Conservation (phyloP, 176 grass and related monocot species). For the Juncus inflexus region DNA sequence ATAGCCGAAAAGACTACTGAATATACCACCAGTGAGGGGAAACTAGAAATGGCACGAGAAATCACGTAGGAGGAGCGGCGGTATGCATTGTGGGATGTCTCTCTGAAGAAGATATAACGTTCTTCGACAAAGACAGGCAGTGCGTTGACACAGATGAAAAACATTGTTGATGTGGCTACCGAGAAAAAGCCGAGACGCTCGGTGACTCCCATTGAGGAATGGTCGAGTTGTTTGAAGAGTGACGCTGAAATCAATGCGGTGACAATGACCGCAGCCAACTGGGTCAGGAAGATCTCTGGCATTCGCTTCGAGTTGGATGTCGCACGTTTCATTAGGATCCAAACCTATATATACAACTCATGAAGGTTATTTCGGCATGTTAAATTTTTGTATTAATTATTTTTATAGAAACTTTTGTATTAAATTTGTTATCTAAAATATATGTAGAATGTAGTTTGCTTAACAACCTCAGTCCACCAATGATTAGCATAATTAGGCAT, state of each 20-base stretch:
- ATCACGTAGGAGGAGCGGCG: conserved; percentile 76
- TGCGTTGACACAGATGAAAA: conserved; percentile 78
- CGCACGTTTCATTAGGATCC: conserved; percentile 51
- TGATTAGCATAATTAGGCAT: conserved; percentile 9
- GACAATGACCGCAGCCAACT: conserved; percentile 54
- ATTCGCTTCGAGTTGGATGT: conserved; percentile 58
- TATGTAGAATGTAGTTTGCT: no score
- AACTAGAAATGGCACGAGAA: conserved; percentile 58
- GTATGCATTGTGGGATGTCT: conserved; percentile 83
- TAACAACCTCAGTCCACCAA: neutral
- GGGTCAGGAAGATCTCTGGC: conserved; percentile 58
- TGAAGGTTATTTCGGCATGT: no score
- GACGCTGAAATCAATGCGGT: conserved; percentile 63
- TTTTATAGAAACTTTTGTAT: no score
- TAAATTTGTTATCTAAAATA: no score
- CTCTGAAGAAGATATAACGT: conserved; percentile 27
- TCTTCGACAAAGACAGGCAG: conserved; percentile 80
- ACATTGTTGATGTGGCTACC: conserved; percentile 61
- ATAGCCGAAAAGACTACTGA: conserved; percentile 64
- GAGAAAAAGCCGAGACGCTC: conserved; percentile 84
- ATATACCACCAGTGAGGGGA: conserved; percentile 59
- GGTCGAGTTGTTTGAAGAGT: conserved; percentile 47
- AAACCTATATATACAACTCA: conserved; percentile 12
- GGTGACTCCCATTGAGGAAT: conserved; percentile 27
- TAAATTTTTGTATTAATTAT: no score